A percentile compares a stretch with the other conserved stretches of the same genome.
These are phyloP conservation scores for Arabidopsis arenosa DNA, from an alignment of 345 rosid species.

Conservation along the genomic window DNA sequence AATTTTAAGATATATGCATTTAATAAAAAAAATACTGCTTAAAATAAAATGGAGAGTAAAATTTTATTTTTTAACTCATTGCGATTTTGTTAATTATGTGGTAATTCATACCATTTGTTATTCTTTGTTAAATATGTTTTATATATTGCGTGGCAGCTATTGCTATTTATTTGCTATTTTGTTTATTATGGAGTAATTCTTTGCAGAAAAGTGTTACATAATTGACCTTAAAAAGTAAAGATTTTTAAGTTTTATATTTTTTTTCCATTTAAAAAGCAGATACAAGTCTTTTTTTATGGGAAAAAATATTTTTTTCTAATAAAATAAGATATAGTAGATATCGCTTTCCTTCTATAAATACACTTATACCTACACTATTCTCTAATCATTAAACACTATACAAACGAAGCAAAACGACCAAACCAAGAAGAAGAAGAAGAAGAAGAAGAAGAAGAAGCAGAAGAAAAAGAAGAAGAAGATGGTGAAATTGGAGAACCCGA, in stretches of 20 bases:
- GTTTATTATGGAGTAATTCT: not conserved
- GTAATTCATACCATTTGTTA: not conserved
- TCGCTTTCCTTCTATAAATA: conserved; percentile 43
- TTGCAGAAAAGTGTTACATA: conserved; percentile 5
- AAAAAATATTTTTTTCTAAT: not conserved
- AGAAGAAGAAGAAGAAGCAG: conserved; percentile 24
- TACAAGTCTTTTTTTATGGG: not conserved
- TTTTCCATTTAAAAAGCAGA: conserved; percentile 1
- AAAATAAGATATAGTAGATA: conserved; percentile 16
- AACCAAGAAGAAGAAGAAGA: conserved; percentile 22
- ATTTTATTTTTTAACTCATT: not conserved
- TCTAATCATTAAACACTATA: conserved; percentile 41
- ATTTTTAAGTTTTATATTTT: not conserved
- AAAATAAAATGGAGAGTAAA: not conserved
- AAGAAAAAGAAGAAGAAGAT: conserved; percentile 30
- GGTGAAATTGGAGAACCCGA: conserved; percentile 43
- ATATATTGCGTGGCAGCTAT: not conserved
- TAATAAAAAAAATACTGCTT: not conserved
- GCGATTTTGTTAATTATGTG: not conserved
- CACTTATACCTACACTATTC: conserved; percentile 32
- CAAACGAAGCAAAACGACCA: conserved; percentile 7
- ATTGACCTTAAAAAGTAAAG: conserved; percentile 12
- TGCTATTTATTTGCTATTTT: not conserved
- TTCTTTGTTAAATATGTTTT: not conserved
- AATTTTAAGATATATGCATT: not conserved